These are phyloP conservation scores for Fusarium sp. DNA, from an alignment of 2,329 filamentous ascomycete species.

Conservation along the genomic window DNA sequence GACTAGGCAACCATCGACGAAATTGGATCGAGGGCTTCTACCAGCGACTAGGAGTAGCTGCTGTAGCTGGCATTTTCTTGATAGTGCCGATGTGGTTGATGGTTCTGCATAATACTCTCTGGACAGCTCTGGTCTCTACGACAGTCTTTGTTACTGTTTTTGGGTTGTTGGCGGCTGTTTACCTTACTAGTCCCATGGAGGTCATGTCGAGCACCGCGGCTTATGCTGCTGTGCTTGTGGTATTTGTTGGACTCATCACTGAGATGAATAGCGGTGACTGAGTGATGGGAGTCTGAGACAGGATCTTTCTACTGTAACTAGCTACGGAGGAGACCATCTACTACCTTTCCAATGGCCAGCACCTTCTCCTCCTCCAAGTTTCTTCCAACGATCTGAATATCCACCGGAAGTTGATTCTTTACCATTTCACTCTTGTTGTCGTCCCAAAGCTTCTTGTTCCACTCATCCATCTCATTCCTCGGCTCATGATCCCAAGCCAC, in stretches of 20 bases:
- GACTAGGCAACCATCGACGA: neutral
- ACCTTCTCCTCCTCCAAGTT: constrained; percentile 36
- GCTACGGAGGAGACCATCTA: constrained; percentile 16
- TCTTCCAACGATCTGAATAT: constrained; percentile 28
- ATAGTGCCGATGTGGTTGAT: constrained; percentile 9
- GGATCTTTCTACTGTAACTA: neutral
- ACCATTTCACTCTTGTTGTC: constrained; percentile 9
- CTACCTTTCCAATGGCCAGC: constrained; percentile 19
- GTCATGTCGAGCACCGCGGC: constrained; percentile 5
- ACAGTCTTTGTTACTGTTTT: neutral
- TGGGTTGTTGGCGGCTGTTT: neutral
- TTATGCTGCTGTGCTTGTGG: constrained; percentile 5
- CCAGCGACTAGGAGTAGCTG: neutral
- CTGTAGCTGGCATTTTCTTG: neutral
- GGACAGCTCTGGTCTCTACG: neutral
- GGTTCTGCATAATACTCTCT: constrained; percentile 2
- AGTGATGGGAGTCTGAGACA: neutral
- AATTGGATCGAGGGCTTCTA: neutral
- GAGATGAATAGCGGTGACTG: neutral
- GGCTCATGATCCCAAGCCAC: neutral
- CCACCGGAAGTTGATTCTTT: constrained; percentile 7
- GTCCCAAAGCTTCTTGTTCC: constrained; percentile 28
- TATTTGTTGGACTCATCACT: neutral
- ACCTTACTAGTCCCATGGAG: neutral
- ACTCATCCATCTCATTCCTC: constrained; percentile 16